phyloP scores from a whole-genome alignment of 225 moss, liverwort and hornwort genomes.

The Lunularia cruciata region DNA sequence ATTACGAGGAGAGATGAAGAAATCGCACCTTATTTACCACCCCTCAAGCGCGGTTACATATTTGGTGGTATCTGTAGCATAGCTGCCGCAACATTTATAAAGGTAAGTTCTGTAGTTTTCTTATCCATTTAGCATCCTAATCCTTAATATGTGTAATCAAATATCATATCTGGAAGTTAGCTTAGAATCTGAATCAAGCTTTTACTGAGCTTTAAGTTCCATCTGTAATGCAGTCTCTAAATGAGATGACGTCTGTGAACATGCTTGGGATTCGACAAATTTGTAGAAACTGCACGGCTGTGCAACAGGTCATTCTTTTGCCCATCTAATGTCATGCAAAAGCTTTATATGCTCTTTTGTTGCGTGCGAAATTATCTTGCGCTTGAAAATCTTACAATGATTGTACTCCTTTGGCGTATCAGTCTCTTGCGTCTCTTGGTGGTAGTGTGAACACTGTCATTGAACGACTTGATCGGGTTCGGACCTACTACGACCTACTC shows the following conservation, averaged over 20 bases:
- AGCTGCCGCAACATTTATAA: constrained; percentile 86
- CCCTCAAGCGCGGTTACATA: constrained; percentile 85
- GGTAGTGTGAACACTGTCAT: constrained; percentile 76
- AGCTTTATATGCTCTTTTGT: not conserved
- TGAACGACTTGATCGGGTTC: constrained; percentile 90
- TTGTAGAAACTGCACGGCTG: constrained; percentile 92
- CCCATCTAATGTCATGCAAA: not conserved
- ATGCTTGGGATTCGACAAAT: constrained; percentile 97
- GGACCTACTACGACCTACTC: constrained; percentile 86
- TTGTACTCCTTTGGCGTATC: not conserved
- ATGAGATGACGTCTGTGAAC: constrained; percentile 84
- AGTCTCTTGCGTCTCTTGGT: constrained; percentile 90
- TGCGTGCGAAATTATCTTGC: too few species aligned
- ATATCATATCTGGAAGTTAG: too few species aligned
- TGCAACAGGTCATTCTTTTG: constrained; percentile 61
- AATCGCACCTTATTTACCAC: constrained; percentile 82
- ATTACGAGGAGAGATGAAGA: constrained; percentile 96
- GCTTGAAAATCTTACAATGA: not conserved
- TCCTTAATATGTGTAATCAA: too few species aligned
- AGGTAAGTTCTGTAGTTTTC: constrained; percentile 46
- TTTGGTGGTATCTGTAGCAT: constrained; percentile 99
- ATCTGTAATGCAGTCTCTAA: constrained; percentile 54
- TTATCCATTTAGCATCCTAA: not conserved
- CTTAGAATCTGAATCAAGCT: too few species aligned
- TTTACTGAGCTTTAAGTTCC: not conserved